phyloP scores from a whole-genome alignment of 164 flowering plant genomes.

The Magnolia kwangsiensis region DNA sequence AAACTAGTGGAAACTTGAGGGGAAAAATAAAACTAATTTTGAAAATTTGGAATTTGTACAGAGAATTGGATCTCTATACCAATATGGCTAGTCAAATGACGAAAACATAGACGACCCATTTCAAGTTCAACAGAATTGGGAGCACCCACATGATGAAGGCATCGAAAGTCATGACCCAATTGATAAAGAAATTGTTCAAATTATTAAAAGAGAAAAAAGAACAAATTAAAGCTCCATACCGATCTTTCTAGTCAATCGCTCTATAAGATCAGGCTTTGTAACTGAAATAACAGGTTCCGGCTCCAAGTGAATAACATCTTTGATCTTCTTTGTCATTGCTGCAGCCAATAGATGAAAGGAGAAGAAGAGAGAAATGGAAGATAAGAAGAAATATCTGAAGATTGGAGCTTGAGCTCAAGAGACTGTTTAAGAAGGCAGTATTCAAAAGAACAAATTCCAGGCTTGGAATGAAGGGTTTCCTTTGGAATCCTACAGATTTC shows the following conservation, averaged over 20 bases:
- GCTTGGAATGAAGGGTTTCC: slow-evolving; percentile 6
- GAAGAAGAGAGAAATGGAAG: neutral
- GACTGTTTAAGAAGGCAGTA: neutral
- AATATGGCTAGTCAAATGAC: neutral
- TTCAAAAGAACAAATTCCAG: slow-evolving; percentile 7
- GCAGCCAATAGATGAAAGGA: neutral
- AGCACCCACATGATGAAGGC: neutral
- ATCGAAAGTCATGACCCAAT: too few relatives aligned
- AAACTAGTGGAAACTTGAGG: too few relatives aligned
- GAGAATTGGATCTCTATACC: too few relatives aligned
- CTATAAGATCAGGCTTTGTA: slow-evolving; percentile 65
- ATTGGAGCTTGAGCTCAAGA: neutral
- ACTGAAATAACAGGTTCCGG: slow-evolving; percentile 74
- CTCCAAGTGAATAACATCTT: slow-evolving; percentile 65
- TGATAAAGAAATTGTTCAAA: too few relatives aligned
- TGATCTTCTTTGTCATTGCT: slow-evolving; percentile 31
- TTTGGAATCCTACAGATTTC: slow-evolving; percentile 9
- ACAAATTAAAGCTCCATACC: slow-evolving; percentile 31
- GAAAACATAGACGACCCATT: neutral
- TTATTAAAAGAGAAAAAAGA: neutral
- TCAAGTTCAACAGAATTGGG: neutral
- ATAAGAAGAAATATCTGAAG: neutral
- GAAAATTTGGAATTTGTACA: too few relatives aligned
- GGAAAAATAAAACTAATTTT: too few relatives aligned
- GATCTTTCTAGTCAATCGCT: slow-evolving; percentile 76